Conservation (phyloP, 352 stramenopile species). For the Globisporangium cederbergense region DNA sequence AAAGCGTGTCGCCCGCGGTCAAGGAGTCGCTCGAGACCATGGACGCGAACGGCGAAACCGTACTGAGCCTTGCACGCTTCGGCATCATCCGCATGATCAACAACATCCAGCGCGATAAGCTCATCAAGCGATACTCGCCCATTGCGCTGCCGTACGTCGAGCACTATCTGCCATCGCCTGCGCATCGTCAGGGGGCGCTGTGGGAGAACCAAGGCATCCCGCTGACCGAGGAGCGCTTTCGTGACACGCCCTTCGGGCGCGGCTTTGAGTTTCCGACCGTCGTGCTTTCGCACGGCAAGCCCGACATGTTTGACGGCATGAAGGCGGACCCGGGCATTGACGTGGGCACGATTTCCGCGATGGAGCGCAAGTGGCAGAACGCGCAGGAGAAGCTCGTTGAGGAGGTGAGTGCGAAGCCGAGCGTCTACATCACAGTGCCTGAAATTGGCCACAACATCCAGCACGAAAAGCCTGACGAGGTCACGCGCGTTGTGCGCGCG, state of each 20-base stretch:
- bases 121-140: slow-evolving; percentile 46
- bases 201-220: slow-evolving; percentile 57
- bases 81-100: slow-evolving; percentile 71
- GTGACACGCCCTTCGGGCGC: slow-evolving; percentile 19
- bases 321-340: slow-evolving; percentile 50
- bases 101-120: slow-evolving; percentile 58
- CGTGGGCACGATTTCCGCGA: slow-evolving; percentile 26
- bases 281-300: slow-evolving; percentile 62
- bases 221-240: slow-evolving; percentile 59
- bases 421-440: slow-evolving; percentile 45
- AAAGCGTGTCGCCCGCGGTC: slow-evolving; percentile 59
- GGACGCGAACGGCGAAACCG: slow-evolving; percentile 58
- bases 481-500: slow-evolving; percentile 53
- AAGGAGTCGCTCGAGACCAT: slow-evolving; percentile 49
- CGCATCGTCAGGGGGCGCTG: slow-evolving; percentile 52
- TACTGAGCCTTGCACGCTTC: slow-evolving; percentile 47
- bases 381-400: slow-evolving; percentile 54
- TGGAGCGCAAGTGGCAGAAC: slow-evolving; percentile 68
- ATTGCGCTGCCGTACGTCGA: slow-evolving; percentile 53
- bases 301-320: slow-evolving; percentile 71
- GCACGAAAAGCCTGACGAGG: slow-evolving; percentile 64
- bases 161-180: slow-evolving; percentile 60
- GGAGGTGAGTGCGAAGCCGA: slow-evolving; percentile 31
- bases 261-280: slow-evolving; percentile 58
- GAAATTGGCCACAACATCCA: slow-evolving; percentile 71